Evolutionary conservation across 768 basidiomycete species (phyloP), one percentile per base, ranked within the genome.

Genomic region (Mycena rosella): DNA sequence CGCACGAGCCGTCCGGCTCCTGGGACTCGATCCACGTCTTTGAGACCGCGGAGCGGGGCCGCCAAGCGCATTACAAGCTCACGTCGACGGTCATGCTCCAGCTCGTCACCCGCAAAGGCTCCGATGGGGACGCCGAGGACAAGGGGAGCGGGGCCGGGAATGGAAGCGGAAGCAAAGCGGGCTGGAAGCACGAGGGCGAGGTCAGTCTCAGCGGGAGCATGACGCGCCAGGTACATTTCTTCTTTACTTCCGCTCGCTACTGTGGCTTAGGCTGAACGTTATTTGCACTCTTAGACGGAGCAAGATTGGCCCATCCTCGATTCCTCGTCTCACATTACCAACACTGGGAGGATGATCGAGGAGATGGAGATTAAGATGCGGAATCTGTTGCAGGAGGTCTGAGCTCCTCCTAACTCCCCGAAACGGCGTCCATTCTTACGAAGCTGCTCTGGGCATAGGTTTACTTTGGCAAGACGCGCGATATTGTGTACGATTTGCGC

Each of bases 291-390:
- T 57, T 67, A 96, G 95, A 88, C 88, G 32, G 96, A 97, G 77
- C 91, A 93, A 78, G 96, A 97, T 77, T 92, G 87, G 80, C 89
- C 95, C 27, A 75, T 98, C 57, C 90, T 93, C 38, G 93, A 94
- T 72, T 77, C 86, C 45, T 87, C 91, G 24, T 91, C 94, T 45
- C 98, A 99, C 80, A 92, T 99, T 65, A 87, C 89, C 47, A 99
- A 99, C 79, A 91, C 92, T n/a, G 98, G 98, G 6, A 88, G 87
- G 71, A 92, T 98, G 91, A 91, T 99, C 69, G 98, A 99, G 79
- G 98, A 99, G 70, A 96, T 97, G 95, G 98, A 99, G 81, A 95
- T 96, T 78, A 99, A 99, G 83, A 96, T 99, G 95, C 88, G 98
- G 42, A 98, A 98, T 79, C 82, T 96, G 62, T 84, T 99, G 53